Percentiles rank a stretch among this genome's conserved stretches.
Evolutionary conservation across 2,329 filamentous ascomycete genomes (phyloP).

Genomic region (Fusarium irregulare): DNA sequence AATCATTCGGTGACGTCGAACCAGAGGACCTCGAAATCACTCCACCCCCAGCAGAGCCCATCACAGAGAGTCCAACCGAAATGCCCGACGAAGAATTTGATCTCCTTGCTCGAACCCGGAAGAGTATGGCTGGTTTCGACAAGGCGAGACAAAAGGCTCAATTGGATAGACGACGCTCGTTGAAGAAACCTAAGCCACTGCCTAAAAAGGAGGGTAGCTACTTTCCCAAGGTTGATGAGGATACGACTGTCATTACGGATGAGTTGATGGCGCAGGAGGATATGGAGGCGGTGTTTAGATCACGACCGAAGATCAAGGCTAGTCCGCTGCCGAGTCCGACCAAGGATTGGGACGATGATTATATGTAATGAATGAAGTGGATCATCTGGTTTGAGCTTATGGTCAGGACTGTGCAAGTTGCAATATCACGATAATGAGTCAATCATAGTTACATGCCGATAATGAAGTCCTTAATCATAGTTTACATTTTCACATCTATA

Average conservation of each 20-base stretch:
- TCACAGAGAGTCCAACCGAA: slow-evolving; percentile 36
- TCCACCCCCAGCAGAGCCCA: slow-evolving; percentile 22
- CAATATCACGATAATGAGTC: no score
- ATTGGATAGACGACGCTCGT: slow-evolving; percentile 64
- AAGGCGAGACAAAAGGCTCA: slow-evolving; percentile 70
- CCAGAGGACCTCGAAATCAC: slow-evolving; percentile 47
- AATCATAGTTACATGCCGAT: background rate
- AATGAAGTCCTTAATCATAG: slow-evolving; percentile 18
- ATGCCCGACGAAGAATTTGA: slow-evolving; percentile 52
- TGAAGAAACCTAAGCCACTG: slow-evolving; percentile 57
- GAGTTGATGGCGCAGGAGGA: slow-evolving; percentile 79
- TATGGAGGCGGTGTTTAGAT: slow-evolving; percentile 86
- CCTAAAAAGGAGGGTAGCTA: slow-evolving; percentile 57
- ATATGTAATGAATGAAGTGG: no score
- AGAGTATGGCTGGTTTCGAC: slow-evolving; percentile 72
- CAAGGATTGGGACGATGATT: slow-evolving; percentile 50
- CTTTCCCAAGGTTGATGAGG: slow-evolving; percentile 59
- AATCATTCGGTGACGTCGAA: slow-evolving; percentile 55
- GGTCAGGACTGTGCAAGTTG: no score
- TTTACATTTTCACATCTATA: slow-evolving; percentile 45
- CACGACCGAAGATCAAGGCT: slow-evolving; percentile 80
- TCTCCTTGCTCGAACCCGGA: slow-evolving; percentile 67
- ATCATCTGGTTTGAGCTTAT: no score
- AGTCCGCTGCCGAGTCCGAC: slow-evolving; percentile 73
- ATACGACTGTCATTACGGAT: slow-evolving; percentile 67